phyloP scores from a whole-genome alignment of 495 filamentous ascomycete species.

The Pseudoneurospora amorphoporcata region DNA sequence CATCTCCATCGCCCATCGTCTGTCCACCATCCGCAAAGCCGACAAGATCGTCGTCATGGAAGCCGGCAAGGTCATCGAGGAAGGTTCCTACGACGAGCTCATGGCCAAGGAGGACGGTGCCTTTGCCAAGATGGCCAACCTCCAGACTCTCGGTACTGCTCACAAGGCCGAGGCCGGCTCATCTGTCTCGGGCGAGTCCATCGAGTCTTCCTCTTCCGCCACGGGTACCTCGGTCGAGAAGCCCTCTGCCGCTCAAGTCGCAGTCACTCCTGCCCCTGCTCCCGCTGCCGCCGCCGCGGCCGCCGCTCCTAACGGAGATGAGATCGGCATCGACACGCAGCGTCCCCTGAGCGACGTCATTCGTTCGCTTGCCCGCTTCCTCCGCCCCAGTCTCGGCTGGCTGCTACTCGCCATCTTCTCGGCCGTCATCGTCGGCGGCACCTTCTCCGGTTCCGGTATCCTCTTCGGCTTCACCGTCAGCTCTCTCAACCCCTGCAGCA shows the following conservation, averaged over 20 bases:
- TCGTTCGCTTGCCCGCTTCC: neutral
- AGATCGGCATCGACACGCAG: constrained; percentile 24
- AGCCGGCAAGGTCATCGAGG: constrained; percentile 69
- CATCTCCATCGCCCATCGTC: constrained; percentile 84
- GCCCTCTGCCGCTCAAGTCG: constrained; percentile 13
- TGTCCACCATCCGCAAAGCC: constrained; percentile 89
- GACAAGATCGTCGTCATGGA: constrained; percentile 93
- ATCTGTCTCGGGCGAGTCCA: constrained; percentile 4
- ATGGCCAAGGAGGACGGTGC: constrained; percentile 40
- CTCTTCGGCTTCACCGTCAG: constrained; percentile 18
- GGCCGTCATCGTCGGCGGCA: constrained; percentile 7
- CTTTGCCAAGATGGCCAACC: constrained; percentile 39
- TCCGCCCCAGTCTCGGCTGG: constrained; percentile 4
- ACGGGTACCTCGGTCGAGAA: constrained; percentile 29
- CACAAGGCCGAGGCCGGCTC: neutral
- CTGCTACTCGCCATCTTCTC: constrained; percentile 4
- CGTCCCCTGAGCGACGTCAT: constrained; percentile 6
- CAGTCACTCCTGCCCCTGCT: neutral
- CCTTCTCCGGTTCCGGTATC: constrained; percentile 19
- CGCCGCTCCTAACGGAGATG: constrained; percentile 10
- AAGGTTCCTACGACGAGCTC: constrained; percentile 58
- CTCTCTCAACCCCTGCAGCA: constrained; percentile 22
- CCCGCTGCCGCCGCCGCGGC: neutral
- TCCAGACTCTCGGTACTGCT: constrained; percentile 32
- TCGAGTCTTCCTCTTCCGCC: neutral